A percentile compares a stretch with the other conserved stretches of the same genome.
phyloP scores from a whole-genome alignment of 257 asterid species.

The Ilex aquifolium region DNA sequence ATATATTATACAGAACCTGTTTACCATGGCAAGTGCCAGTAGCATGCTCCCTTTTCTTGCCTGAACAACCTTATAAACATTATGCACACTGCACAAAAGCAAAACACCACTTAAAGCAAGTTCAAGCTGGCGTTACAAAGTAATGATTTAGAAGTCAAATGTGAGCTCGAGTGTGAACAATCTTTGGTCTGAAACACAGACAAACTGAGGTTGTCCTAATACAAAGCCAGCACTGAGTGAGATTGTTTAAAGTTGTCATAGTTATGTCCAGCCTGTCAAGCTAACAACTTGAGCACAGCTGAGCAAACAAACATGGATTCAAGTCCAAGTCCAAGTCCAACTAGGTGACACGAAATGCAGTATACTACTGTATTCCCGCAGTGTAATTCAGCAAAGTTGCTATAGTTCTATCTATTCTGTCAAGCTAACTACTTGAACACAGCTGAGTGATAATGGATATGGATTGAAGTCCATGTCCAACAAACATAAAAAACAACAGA shows the following conservation, averaged over 20 bases:
- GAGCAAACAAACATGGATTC: too few relatives aligned
- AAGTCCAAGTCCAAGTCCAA: neutral
- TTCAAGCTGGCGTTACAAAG: slow-evolving; percentile 6
- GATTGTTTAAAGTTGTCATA: neutral
- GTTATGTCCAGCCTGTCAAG: neutral
- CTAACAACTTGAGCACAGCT: neutral
- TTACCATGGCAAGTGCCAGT: slow-evolving; percentile 86
- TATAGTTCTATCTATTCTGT: neutral
- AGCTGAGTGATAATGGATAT: too few relatives aligned
- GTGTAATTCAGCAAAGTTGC: too few relatives aligned
- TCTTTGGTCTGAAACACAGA: neutral
- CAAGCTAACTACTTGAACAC: neutral
- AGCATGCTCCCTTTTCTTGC: slow-evolving; percentile 83
- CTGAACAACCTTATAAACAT: slow-evolving; percentile 66
- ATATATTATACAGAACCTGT: slow-evolving; percentile 5
- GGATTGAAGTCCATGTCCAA: neutral
- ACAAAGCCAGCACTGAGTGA: neutral
- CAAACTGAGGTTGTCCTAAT: neutral
- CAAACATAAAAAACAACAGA: neutral
- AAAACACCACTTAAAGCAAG: slow-evolving; percentile 6
- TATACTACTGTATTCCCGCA: neutral
- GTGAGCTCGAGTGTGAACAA: slow-evolving; percentile 5
- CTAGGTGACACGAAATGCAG: neutral
- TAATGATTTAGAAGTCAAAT: slow-evolving; percentile 14
- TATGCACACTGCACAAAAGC: slow-evolving; percentile 50